These are phyloP conservation scores for Madurella fahalii DNA, from an alignment of 2,329 filamentous ascomycete species.

Conservation along the genomic window DNA sequence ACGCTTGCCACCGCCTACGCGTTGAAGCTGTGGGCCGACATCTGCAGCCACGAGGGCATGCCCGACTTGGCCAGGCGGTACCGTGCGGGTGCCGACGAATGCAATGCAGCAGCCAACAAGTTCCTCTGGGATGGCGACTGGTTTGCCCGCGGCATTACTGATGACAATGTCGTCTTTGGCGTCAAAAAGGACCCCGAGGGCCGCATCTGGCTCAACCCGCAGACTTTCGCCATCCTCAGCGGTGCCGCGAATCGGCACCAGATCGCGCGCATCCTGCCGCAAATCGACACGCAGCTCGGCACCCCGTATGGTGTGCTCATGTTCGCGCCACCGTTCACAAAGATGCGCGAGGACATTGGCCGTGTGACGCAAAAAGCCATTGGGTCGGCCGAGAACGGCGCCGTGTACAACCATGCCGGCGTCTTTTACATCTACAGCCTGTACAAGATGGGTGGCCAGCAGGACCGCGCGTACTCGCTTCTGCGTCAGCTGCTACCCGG, in stretches of 20 bases:
- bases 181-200: constrained; percentile 48
- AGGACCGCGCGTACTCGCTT: constrained; percentile 47
- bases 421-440: constrained; percentile 53
- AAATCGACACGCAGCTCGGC: constrained; percentile 47
- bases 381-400: constrained; percentile 54
- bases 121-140: constrained; percentile 55
- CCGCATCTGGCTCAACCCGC: constrained; percentile 56
- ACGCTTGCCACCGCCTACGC: constrained; percentile 53
- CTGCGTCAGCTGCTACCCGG: constrained; percentile 53
- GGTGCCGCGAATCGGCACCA: constrained; percentile 45
- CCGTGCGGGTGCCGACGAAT: constrained; percentile 39
- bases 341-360: constrained; percentile 55
- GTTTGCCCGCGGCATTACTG: constrained; percentile 56
- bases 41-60: constrained; percentile 44
- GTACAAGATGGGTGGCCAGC: constrained; percentile 45
- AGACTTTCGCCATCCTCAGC: constrained; percentile 52
- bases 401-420: constrained; percentile 55
- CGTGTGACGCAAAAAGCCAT: constrained; percentile 57
- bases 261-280: constrained; percentile 41
- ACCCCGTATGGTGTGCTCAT: constrained; percentile 53
- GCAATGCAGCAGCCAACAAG: constrained; percentile 48
- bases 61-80: constrained; percentile 42
- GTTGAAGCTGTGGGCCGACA: constrained; percentile 48
- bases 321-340: constrained; percentile 51
- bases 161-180: constrained; percentile 50